Base-by-base conservation (phyloP, 139 green algal genomes). In the Coccomyxa sp. region DNA sequence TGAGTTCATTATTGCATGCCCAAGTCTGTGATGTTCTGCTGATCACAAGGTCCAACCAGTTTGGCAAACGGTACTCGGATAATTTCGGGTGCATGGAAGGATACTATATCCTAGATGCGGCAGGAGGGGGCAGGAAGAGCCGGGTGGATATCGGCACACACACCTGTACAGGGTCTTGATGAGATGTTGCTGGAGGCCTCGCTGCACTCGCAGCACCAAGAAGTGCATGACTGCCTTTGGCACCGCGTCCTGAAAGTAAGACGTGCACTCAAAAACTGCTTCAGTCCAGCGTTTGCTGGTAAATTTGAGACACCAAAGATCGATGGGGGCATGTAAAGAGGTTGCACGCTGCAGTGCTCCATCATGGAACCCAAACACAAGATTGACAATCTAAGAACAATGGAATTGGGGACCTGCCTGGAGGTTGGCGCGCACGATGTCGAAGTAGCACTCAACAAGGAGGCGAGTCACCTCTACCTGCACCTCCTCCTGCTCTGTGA, bases 221-320 rank as follows among this genome's bases (percentile, higher is more conserved):
- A 98, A 98, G 90, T 97, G 92, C 95, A 99, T 98, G 82, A 98
- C 90, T 28, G 91, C 91, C 85, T 99, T 99, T 82, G 96, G 96
- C 58, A 98, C 95, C 15, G 89, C 80, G 88, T 98, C 96, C 11
- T 91, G 81, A 21, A 71, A 71, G 21, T 28, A 71, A n/a, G 63
- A 21, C 21, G 21, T 71, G 63, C 63, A 71, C 63, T 28, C 63
- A 9, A 71, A 25, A 71, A 25, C 7, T 71, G 63, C 63, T 25
- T 28, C 21, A 71, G 63, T 25, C 63, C 63, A 71, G 63, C 63
- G 4, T 9, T 71, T 68, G 60, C 14, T 68, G 60, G 14, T 68
- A 14, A 25, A 21, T 71, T 71, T 71, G 63, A 28, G 1, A 25
- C 7, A 25, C 63, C 21, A 25, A 71, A 71, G 7, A 11, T 9